These are phyloP conservation scores for Xylaria multiplex DNA, from an alignment of 2,329 filamentous ascomycete species.

Conservation along the genomic window DNA sequence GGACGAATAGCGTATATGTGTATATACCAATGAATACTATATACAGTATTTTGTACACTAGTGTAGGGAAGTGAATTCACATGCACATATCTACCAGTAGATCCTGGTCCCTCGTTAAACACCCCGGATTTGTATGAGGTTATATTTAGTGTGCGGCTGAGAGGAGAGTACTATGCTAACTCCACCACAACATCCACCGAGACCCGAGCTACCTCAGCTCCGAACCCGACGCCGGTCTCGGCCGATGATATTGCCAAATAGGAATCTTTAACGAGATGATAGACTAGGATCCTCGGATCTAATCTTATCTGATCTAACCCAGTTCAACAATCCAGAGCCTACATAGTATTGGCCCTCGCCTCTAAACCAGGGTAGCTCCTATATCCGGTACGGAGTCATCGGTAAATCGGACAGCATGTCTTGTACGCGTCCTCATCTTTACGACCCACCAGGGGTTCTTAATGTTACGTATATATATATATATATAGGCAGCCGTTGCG, in stretches of 20 bases:
- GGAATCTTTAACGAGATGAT: conserved; percentile 17
- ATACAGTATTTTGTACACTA: too few species aligned
- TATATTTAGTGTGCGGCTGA: too few species aligned
- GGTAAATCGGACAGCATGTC: conserved; percentile 19
- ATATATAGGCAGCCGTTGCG: conserved; percentile 4
- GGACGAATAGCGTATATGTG: too few species aligned
- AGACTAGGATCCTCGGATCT: conserved; percentile 33
- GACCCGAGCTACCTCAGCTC: conserved; percentile 21
- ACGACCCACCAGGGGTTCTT: neutral
- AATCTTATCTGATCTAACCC: conserved; percentile 47
- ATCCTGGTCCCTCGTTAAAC: too few species aligned
- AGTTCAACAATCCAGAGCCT: conserved; percentile 4
- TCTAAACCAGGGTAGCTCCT: conserved; percentile 10
- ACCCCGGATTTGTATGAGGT: too few species aligned
- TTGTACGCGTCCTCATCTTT: conserved; percentile 2
- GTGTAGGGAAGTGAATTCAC: too few species aligned
- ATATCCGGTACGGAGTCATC: neutral
- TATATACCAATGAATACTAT: too few species aligned
- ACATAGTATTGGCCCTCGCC: neutral
- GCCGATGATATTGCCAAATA: conserved; percentile 32
- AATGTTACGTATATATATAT: neutral
- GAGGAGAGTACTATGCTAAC: neutral
- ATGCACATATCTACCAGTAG: too few species aligned
- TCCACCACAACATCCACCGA: conserved; percentile 16
- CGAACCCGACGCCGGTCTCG: conserved; percentile 42